Evolutionary conservation across 371 early-diverging fungal genomes (phyloP).

Genomic region (Lichtheimia hyalospora): DNA sequence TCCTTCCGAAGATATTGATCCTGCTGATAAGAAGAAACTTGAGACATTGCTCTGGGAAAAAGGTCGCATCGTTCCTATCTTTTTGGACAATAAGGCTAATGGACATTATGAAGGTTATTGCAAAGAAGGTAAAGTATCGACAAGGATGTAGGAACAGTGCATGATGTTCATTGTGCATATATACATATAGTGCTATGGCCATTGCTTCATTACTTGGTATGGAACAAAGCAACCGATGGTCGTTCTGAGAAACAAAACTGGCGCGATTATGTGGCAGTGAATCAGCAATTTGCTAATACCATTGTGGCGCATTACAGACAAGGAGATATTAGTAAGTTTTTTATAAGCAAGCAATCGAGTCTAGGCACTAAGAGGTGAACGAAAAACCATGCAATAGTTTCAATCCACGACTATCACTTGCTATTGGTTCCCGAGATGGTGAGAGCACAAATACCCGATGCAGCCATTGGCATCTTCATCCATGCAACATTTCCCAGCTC

Average conservation of each 20-base stretch:
- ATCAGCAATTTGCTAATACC: constrained; percentile 78
- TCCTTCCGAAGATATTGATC: constrained; percentile 7
- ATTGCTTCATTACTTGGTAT: constrained; percentile 92
- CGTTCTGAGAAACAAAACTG: constrained; percentile 71
- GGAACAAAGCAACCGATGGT: constrained; percentile 71
- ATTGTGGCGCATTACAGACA: constrained; percentile 69
- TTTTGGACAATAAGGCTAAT: constrained; percentile 67
- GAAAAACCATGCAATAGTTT: constrained; percentile 61
- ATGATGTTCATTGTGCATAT: neutral
- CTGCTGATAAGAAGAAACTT: constrained; percentile 27
- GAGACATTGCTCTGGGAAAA: constrained; percentile 40
- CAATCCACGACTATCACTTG: constrained; percentile 99
- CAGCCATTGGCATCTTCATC: constrained; percentile 93
- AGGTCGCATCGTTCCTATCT: constrained; percentile 64
- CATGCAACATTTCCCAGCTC: constrained; percentile 97
- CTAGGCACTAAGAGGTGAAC: neutral
- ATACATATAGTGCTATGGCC: constrained; percentile 36
- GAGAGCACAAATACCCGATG: constrained; percentile 72
- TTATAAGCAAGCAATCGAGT: neutral
- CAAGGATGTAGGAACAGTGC: neutral
- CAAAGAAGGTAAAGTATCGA: constrained; percentile 65
- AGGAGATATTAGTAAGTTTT: constrained; percentile 79
- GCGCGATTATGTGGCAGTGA: constrained; percentile 85
- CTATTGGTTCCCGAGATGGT: constrained; percentile 90
- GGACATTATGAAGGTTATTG: constrained; percentile 87